Base-by-base conservation (phyloP, 192 early-diverging fungal genomes). In the Spizellomyces punctatus region DNA sequence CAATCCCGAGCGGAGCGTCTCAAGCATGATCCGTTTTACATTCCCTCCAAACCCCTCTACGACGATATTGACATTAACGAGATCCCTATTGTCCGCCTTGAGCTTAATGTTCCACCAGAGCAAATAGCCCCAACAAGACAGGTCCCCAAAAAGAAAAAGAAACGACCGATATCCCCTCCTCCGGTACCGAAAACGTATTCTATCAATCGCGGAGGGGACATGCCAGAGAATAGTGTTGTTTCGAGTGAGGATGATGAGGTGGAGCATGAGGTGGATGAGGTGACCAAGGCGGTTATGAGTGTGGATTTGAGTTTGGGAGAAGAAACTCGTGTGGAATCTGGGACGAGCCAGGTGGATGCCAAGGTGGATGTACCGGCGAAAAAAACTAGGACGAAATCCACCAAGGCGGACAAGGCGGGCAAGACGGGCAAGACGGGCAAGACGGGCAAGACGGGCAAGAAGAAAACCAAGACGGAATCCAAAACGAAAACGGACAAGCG, bases 21-120 rank as follows among this genome's bases (percentile, higher is more conserved):
- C 16, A 82, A 84, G 54, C 80, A 83, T 64, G 89, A 91, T 73
- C 87, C 86, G 36, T 91, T 86, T 69, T 90, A 94, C 63, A 91
- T 90, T 63, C 82, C 84, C 46, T 75, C 70, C 41, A 82, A 82
- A 57, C 60, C 55, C 5, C 46, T 69, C 19, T 79, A 81, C 27
- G 85, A 86, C 21, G 86, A 91, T 71, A 81, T 86, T 63, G 89
- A 91, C 65, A 91, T 94, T 0, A 90, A 96, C 66, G 83, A 84
- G 10, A 94, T 96, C 63, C 93, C 93, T 5, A 89, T 96, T 56
- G 89, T 96, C 5, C 78, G 86, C 42, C 79, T 96, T 2, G 61
- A 72, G 12, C 21, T 50, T 10, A 8, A 41, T n/a, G 36, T 10
- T 1, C 6, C 45, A 5, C 57, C n/a, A 48, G 48, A 21, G 71